Conservation (phyloP, 129 eudicot genomes). For the carrot (Daucus carota) region DH1_v3.0 NC_030384.2:30552501-30553000, state of each 20-base stretch:
- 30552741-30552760: not conserved
- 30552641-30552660: constrained; percentile 76
- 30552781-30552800: not conserved
- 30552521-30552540: constrained; percentile 78
- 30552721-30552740: not conserved
- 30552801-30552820: not conserved
- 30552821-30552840: too few relatives aligned
- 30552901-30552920: not conserved
- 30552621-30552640: constrained; percentile 93
- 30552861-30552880: not conserved
- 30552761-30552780: not conserved
- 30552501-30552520: constrained; percentile 30
- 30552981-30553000: not conserved
- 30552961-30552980: not conserved
- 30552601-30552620: constrained; percentile 99
- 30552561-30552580: constrained; percentile 73
- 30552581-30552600: constrained; percentile 82
- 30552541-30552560: constrained; percentile 73
- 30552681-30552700: constrained; percentile 1
- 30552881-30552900: not conserved
- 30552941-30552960: not conserved
- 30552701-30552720: not conserved
- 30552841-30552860: not conserved
- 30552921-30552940: not conserved
- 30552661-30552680: constrained; percentile 46